Evolutionary conservation across 2,329 filamentous ascomycete genomes (phyloP).

Genomic region (Neodidymelliopsis sp.): DNA sequence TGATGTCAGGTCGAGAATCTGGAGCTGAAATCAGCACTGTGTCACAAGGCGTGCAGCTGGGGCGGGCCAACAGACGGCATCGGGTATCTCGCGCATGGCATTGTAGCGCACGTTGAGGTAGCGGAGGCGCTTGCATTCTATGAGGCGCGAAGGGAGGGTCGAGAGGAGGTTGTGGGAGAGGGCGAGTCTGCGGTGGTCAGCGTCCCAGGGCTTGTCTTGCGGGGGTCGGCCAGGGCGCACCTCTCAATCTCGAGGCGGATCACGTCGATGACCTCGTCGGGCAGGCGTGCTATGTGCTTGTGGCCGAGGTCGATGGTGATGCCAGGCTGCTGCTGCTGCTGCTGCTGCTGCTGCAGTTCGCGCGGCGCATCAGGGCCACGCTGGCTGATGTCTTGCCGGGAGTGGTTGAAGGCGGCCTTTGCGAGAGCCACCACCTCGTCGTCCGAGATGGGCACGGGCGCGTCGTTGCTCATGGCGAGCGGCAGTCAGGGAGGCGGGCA

Average conservation of each 20-base stretch:
- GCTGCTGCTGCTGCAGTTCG: constrained; percentile 63
- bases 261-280: constrained; percentile 76
- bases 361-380: constrained; percentile 60
- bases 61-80: constrained; percentile 60
- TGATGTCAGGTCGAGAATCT: constrained; percentile 86
- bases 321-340: constrained; percentile 65
- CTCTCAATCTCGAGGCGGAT: constrained; percentile 78
- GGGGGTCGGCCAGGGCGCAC: constrained; percentile 51
- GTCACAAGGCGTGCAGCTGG: not conserved
- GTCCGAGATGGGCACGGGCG: constrained; percentile 60
- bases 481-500: constrained; percentile 15
- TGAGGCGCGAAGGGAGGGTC: constrained; percentile 73
- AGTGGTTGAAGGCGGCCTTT: constrained; percentile 71
- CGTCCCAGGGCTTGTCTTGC: not conserved
- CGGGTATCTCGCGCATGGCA: constrained; percentile 71
- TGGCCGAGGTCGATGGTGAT: constrained; percentile 81
- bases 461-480: constrained; percentile 50
- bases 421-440: constrained; percentile 71
- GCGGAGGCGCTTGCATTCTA: constrained; percentile 77
- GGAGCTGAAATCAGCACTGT: constrained; percentile 21
- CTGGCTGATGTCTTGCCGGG: constrained; percentile 68
- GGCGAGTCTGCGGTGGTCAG: constrained; percentile 65
- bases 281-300: constrained; percentile 74
- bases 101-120: constrained; percentile 85
- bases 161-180: constrained; percentile 81